These are phyloP conservation scores for Vitis hybrid DNA, from an alignment of 177 flowering plant species.

Conservation along the genomic window DNA sequence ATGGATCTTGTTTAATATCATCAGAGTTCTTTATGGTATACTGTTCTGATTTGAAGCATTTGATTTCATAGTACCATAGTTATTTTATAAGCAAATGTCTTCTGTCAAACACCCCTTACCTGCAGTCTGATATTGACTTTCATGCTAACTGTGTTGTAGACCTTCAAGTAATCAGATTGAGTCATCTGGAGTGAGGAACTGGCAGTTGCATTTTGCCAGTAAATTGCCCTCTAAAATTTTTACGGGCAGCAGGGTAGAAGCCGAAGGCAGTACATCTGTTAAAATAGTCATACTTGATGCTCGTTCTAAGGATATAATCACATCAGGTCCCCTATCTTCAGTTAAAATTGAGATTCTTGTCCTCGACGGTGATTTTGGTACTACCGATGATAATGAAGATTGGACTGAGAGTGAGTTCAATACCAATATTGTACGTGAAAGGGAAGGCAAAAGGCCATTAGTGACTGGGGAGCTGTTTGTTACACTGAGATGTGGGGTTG, in stretches of 20 bases:
- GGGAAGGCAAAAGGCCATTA: slow-evolving; percentile 75
- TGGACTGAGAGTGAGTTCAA: slow-evolving; percentile 59
- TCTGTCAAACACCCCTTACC: neutral
- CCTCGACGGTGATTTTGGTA: slow-evolving; percentile 65
- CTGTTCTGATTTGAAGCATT: neutral
- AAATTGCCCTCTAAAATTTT: slow-evolving; percentile 44
- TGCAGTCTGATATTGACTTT: neutral
- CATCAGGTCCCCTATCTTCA: slow-evolving; percentile 52
- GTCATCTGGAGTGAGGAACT: slow-evolving; percentile 33
- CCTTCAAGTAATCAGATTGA: slow-evolving; percentile 20
- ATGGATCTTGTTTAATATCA: slow-evolving; percentile 4
- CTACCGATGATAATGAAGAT: slow-evolving; percentile 34
- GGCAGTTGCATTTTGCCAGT: slow-evolving; percentile 38
- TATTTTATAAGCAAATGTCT: neutral
- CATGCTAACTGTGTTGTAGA: slow-evolving; percentile 28
- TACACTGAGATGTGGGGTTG: slow-evolving; percentile 48
- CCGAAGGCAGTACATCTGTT: slow-evolving; percentile 34
- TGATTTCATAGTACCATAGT: neutral
- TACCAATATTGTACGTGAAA: slow-evolving; percentile 36
- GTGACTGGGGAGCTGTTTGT: slow-evolving; percentile 47
- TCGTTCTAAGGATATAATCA: slow-evolving; percentile 23
- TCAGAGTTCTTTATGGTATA: neutral
- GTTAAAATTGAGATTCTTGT: slow-evolving; percentile 49
- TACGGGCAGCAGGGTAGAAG: slow-evolving; percentile 44
- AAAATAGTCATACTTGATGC: slow-evolving; percentile 42